phyloP scores from a whole-genome alignment of 1,284 basidiomycete genomes.

The Naganishia cerealis region DNA sequence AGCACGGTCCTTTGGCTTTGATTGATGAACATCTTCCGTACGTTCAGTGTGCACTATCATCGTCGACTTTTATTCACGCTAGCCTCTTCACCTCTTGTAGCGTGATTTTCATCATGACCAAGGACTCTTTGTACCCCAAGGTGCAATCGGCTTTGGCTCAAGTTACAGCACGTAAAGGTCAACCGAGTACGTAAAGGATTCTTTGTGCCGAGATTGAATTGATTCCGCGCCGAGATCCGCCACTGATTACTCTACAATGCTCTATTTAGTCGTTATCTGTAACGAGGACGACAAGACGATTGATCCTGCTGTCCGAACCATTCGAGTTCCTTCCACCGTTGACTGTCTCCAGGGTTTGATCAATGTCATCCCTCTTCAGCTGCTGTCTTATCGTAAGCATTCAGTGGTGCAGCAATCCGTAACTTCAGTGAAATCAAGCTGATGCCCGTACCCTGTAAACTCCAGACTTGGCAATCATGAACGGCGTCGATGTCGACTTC shows the following conservation, averaged over 20 bases:
- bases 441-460: constrained; percentile 59
- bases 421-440: constrained; percentile 94
- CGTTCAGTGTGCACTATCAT: constrained; percentile 31
- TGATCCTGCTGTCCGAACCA: constrained; percentile 70
- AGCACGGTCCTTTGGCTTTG: constrained; percentile 95
- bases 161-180: constrained; percentile 94
- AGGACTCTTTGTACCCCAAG: constrained; percentile 97
- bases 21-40: constrained; percentile 95
- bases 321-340: constrained; percentile 88
- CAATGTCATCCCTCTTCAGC: constrained; percentile 94
- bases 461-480: constrained; percentile 79
- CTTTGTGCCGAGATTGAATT: background rate
- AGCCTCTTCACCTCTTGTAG: constrained; percentile 34
- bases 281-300: constrained; percentile 89
- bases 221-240: background rate
- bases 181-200: constrained; percentile 60
- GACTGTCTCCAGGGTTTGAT: constrained; percentile 94
- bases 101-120: constrained; percentile 98
- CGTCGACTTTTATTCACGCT: background rate
- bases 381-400: constrained; percentile 76
- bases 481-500: constrained; percentile 98
- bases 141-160: constrained; percentile 93
- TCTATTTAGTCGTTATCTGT: constrained; percentile 72
- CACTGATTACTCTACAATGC: constrained; percentile 2
- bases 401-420: constrained; percentile 34